A percentile compares a stretch with the other conserved stretches of the same genome.
These are phyloP conservation scores for Fusarium brachygibbosum DNA, from an alignment of 2,329 filamentous ascomycete genomes.

Conservation along the genomic window DNA sequence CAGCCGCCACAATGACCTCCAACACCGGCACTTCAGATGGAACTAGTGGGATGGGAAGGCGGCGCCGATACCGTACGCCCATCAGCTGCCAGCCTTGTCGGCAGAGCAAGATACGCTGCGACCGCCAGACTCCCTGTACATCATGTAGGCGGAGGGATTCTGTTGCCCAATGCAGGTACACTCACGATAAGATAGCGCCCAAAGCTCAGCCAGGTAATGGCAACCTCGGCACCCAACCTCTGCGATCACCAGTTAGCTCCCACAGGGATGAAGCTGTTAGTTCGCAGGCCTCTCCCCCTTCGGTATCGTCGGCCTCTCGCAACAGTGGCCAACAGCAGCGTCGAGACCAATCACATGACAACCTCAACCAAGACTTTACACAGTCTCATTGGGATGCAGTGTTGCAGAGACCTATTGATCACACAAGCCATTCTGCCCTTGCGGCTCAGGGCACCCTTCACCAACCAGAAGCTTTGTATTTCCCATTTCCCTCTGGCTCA, in stretches of 20 bases:
- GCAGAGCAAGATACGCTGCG: constrained; percentile 7
- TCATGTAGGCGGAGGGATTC: constrained; percentile 1
- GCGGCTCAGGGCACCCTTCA: background rate
- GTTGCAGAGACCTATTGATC: background rate
- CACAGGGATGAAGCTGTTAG: background rate
- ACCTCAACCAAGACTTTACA: background rate
- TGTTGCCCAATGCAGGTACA: constrained; percentile 3
- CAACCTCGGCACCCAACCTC: background rate
- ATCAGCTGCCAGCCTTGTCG: constrained; percentile 14
- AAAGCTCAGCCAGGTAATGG: background rate
- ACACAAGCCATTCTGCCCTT: background rate
- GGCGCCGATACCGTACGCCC: constrained; percentile 4
- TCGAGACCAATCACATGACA: background rate
- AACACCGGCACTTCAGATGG: background rate
- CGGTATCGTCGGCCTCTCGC: background rate
- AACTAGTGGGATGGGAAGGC: background rate
- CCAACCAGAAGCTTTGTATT: constrained; percentile 1
- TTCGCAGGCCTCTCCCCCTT: background rate
- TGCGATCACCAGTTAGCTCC: background rate
- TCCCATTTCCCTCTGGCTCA: background rate
- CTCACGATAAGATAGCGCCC: background rate
- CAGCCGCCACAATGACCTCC: background rate
- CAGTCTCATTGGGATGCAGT: constrained; percentile 7
- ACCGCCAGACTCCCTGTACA: constrained; percentile 4
- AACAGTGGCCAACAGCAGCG: background rate